phyloP scores from a whole-genome alignment of 2,329 filamentous ascomycete species.

The Cordyceps fumosorosea region DNA sequence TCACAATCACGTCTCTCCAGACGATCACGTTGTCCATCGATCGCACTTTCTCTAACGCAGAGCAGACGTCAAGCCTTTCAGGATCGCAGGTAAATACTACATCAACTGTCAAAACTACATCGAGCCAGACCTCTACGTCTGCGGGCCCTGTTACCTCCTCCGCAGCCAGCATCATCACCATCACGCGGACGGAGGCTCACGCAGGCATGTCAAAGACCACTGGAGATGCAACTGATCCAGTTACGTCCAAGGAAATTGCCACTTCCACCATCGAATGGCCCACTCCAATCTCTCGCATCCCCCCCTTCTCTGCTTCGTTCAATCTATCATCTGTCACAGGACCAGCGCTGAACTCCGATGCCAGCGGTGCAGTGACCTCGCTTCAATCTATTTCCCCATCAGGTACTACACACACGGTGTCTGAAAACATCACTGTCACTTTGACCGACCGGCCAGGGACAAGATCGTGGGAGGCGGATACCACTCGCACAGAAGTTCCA shows the following conservation, averaged over 20 bases:
- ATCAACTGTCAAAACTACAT: background rate
- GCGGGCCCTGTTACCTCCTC: background rate
- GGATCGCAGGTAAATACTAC: background rate
- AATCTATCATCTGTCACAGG: background rate
- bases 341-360: background rate
- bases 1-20: constrained; percentile 6
- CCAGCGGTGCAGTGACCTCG: background rate
- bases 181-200: constrained; percentile 1
- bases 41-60: background rate
- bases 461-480: background rate
- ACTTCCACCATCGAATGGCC: background rate
- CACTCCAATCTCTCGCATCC: background rate
- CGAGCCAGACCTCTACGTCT: background rate
- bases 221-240: background rate
- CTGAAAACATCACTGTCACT: constrained; percentile 7
- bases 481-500: background rate
- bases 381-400: background rate
- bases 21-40: background rate
- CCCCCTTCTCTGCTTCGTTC: background rate
- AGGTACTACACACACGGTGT: background rate
- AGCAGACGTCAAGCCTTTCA: background rate
- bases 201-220: background rate
- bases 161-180: background rate
- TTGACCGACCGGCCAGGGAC: background rate
- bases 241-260: background rate